Evolutionary conservation across 768 basidiomycete genomes (phyloP), one percentile per base, ranked within the genome.

Genomic region (Leccinum subgranulosum): DNA sequence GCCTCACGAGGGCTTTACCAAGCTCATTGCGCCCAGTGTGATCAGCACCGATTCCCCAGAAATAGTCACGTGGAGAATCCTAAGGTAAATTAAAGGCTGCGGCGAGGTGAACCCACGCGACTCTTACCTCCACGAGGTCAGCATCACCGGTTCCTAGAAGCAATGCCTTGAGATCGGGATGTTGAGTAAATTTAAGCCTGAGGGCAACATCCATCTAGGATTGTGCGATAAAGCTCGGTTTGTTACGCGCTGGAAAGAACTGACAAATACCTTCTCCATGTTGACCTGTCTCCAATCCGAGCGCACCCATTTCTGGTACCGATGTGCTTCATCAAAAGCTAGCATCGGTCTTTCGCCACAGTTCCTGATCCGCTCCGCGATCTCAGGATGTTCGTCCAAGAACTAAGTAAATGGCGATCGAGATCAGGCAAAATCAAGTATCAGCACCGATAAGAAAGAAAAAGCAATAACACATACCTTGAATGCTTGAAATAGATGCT

Each of bases 41-140:
- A 68, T 90, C 85, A 39, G 80, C 75, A 6, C 88, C 88, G 59
- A 84, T 71, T n/a, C 88, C 88, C 87, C 88, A 90, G 71, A 89
- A 89, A 41, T 86, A 77, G 69, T 90, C 88, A 60, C 83, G 85
- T 57, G 85, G 84, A n/a, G 86, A 88, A 65, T 87, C 81, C 86
- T 88, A 60, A 29, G 10, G 23, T 4, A 17, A 6, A 53, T 19
- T 52, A 29, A 55, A 31, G 51, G 14, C 33, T 54, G 49, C 15
- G 45, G 23, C 52, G 47, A 33, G 34, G 59, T 10, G 49, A 23
- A 53, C 45, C 3, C n/a, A 53, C 10, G 19, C 7, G 12, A 39
- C 6, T n/a, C 29, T 1, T 52, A 86, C 88, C 80, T 92, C 90
- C 5, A 91, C 70, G 33, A 92, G 79, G 54, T 84, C 82, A 19